Percentiles rank a stretch among this genome's conserved stretches.
phyloP scores from a whole-genome alignment of 495 filamentous ascomycete species.

The Tuber brumale region DNA sequence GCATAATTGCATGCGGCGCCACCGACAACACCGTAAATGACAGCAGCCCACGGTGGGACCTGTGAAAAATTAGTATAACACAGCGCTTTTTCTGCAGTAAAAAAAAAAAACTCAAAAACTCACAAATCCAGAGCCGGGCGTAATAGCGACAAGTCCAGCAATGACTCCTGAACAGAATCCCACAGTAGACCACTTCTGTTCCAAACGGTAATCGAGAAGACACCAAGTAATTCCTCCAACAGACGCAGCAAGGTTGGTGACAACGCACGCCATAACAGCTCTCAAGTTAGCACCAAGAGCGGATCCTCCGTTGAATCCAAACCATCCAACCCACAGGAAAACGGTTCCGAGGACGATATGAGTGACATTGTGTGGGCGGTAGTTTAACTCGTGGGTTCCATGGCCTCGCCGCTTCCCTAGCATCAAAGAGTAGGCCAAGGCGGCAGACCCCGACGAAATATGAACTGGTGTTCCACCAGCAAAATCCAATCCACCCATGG shows the following conservation, averaged over 20 bases:
- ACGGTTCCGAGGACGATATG: conserved; percentile 95
- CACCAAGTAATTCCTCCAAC: conserved; percentile 94
- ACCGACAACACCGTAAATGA: conserved; percentile 79
- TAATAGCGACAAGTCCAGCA: conserved; percentile 87
- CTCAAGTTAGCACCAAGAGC: conserved; percentile 86
- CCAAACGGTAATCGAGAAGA: conserved; percentile 85
- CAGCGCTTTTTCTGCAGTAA: background rate
- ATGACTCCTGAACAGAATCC: conserved; percentile 95
- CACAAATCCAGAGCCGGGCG: conserved; percentile 62
- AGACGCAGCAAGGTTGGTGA: conserved; percentile 70
- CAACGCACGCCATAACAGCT: conserved; percentile 66
- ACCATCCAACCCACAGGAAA: conserved; percentile 99
- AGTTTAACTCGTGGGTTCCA: conserved; percentile 81
- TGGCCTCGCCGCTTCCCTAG: conserved; percentile 67
- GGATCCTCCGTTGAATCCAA: conserved; percentile 94
- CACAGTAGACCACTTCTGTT: conserved; percentile 93
- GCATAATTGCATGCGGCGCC: conserved; percentile 87
- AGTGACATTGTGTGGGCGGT: conserved; percentile 95
- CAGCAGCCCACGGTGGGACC: conserved; percentile 88
- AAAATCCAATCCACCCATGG: conserved; percentile 86
- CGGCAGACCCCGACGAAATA: conserved; percentile 83
- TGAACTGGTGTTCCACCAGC: conserved; percentile 95
- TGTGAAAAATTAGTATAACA: conserved; percentile 49
- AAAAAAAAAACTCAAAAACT: conserved; percentile 8
- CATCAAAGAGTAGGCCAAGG: conserved; percentile 77